These are phyloP conservation scores for Porcisia deanei DNA, from an alignment of 208 protist species.

Conservation along the genomic window DNA sequence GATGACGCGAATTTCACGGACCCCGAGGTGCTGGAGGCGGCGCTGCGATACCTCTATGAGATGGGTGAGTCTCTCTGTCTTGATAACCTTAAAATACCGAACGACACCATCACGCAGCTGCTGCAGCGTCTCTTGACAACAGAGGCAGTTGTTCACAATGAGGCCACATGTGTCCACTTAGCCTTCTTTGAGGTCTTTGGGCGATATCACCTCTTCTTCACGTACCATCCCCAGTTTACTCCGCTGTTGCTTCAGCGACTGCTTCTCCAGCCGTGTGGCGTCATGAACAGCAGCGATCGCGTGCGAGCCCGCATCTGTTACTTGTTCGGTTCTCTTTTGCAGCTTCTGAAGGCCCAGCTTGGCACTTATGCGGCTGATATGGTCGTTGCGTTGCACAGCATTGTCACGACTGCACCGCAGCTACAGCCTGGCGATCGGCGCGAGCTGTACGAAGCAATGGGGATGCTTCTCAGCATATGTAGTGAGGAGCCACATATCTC, in stretches of 20 bases:
- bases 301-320: conserved; percentile 73
- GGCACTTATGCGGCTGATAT: conserved; percentile 54
- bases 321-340: conserved; percentile 68
- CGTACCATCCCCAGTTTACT: conserved; percentile 53
- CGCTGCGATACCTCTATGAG: conserved; percentile 79
- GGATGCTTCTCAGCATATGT: conserved; percentile 57
- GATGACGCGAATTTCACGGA: conserved; percentile 35
- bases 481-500: conserved; percentile 7
- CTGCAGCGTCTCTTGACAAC: conserved; percentile 49
- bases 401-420: conserved; percentile 41
- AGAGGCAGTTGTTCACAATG: conserved; percentile 32
- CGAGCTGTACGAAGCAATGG: conserved; percentile 75
- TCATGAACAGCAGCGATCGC: conserved; percentile 56
- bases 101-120: conserved; percentile 48
- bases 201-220: conserved; percentile 74
- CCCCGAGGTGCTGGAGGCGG: conserved; percentile 59
- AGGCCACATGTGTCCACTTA: conserved; percentile 56
- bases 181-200: conserved; percentile 81
- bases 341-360: conserved; percentile 44
- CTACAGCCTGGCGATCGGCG: conserved; percentile 50
- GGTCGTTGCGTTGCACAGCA: conserved; percentile 58
- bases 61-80: conserved; percentile 63
- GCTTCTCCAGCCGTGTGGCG: conserved; percentile 62
- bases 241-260: conserved; percentile 67
- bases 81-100: conserved; percentile 41